Base-by-base conservation (phyloP, 139 green algal genomes). In the Coelastrella sp. region DNA sequence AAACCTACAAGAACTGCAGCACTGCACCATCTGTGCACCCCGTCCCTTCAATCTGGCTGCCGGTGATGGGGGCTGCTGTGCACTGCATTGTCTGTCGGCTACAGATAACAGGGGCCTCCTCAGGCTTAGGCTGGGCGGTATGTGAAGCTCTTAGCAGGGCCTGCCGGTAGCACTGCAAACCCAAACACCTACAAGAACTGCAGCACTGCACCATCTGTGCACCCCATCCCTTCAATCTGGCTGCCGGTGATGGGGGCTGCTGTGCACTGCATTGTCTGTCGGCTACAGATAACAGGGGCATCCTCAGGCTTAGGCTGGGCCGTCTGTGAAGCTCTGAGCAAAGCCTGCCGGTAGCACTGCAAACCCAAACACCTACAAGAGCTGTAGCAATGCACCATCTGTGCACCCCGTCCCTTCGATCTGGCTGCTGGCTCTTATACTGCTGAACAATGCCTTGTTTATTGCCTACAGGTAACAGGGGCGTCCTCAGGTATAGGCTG, bases 401-500 rank as follows among this genome's bases (percentile, higher is more conserved):
- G 32, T 0, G 32, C 32, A 47, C 32, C 32, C 32, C 32, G 1
- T 47, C 32, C 32, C 32, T 47, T 47, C 32, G 1, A 47, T 47
- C 32, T 47, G 32, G 32, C 32, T 47, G 32, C 32, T 47, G 32
- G 32, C 32, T 47, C 32, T 76, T 76, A 17, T 47, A 14, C 11
- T 71, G 13, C 64, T 71, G 64, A 14, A 20, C 16, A 14, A 20
- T 71, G 64, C 13, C 4, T 71, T 71, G 3, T 4, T 7, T 14
- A 14, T 23, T 76, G 7, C 6, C 4, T 8, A 47, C 68, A 76
- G 68, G 68, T 87, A 3, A 98, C 95, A 1, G 96, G 96, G 3
- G 96, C 96, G 0, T 96, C 93, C 7, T 95, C 94, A 0, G 96
- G 96, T 54, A 96, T 98, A 56, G 96, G 96, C 56, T 95, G 96